Percentiles rank a stretch among this genome's conserved stretches.
These are phyloP conservation scores for Venturia carpophila DNA, from an alignment of 2,329 filamentous ascomycete genomes.

Conservation along the genomic window DNA sequence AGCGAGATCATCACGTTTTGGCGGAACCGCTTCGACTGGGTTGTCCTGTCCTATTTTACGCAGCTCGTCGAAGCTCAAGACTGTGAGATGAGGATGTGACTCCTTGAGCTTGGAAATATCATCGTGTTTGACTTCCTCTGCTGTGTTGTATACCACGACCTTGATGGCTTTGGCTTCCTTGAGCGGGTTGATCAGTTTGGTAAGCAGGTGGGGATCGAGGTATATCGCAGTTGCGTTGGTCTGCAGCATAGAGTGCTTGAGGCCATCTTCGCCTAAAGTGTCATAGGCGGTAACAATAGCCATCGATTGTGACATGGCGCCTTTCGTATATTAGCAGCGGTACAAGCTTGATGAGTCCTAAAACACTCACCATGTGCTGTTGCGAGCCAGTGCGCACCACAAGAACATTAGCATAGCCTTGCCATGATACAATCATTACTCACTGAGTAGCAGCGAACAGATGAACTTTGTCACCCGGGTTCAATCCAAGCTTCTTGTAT, in stretches of 20 bases:
- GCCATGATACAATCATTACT: slow-evolving; percentile 22
- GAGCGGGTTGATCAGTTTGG: slow-evolving; percentile 46
- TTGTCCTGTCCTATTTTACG: slow-evolving; percentile 53
- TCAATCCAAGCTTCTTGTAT: slow-evolving; percentile 65
- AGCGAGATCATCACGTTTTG: slow-evolving; percentile 67
- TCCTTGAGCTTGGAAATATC: slow-evolving; percentile 48
- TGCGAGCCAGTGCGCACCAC: slow-evolving; percentile 72
- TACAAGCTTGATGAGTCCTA: not conserved
- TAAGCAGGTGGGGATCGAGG: slow-evolving; percentile 68
- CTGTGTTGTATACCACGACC: slow-evolving; percentile 52
- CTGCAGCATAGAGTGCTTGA: slow-evolving; percentile 78
- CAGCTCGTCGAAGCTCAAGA: slow-evolving; percentile 50
- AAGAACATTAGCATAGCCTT: slow-evolving; percentile 11
- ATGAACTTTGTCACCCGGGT: slow-evolving; percentile 61
- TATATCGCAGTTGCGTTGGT: slow-evolving; percentile 78
- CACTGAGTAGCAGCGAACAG: slow-evolving; percentile 72
- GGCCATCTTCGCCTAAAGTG: slow-evolving; percentile 74
- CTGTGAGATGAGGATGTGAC: slow-evolving; percentile 45
- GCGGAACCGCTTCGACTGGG: slow-evolving; percentile 61
- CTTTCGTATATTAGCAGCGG: slow-evolving; percentile 26
- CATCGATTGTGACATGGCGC: slow-evolving; percentile 73
- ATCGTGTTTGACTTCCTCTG: slow-evolving; percentile 43
- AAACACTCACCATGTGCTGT: slow-evolving; percentile 58
- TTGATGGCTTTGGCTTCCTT: slow-evolving; percentile 49
- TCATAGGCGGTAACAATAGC: slow-evolving; percentile 93